Evolutionary conservation across 768 basidiomycete species (phyloP).

Genomic region (Porphyrellus cyaneotinctus): DNA sequence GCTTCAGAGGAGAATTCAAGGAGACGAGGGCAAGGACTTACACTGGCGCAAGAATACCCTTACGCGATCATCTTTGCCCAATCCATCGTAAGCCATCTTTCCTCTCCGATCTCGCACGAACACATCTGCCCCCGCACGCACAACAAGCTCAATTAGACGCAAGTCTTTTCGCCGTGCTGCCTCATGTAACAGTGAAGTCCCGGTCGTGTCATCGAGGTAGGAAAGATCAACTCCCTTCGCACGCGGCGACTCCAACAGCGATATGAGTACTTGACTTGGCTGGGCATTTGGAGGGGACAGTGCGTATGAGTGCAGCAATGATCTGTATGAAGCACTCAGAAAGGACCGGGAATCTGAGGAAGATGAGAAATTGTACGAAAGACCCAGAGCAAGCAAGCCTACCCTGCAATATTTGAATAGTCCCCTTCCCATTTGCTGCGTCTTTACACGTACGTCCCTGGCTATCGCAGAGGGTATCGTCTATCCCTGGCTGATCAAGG

Average conservation of each 20-base stretch:
- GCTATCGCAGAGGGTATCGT: slow-evolving; percentile 70
- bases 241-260: slow-evolving; percentile 67
- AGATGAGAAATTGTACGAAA: slow-evolving; percentile 5
- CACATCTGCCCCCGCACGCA: slow-evolving; percentile 84
- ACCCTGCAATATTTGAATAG: slow-evolving; percentile 66
- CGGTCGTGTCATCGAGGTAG: slow-evolving; percentile 74
- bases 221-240: slow-evolving; percentile 70
- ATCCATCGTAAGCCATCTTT: slow-evolving; percentile 61
- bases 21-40: slow-evolving; percentile 35
- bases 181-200: slow-evolving; percentile 80
- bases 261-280: slow-evolving; percentile 44
- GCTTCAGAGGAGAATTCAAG: slow-evolving; percentile 1
- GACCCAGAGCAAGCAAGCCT: slow-evolving; percentile 11
- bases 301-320: slow-evolving; percentile 68
- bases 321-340: slow-evolving; percentile 70
- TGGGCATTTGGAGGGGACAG: slow-evolving; percentile 46
- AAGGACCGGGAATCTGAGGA: slow-evolving; percentile 71
- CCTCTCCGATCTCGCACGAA: slow-evolving; percentile 80
- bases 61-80: slow-evolving; percentile 77
- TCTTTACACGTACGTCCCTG: slow-evolving; percentile 69
- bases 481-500: slow-evolving; percentile 72
- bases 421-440: slow-evolving; percentile 66
- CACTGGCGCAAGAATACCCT: slow-evolving; percentile 81
- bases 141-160: slow-evolving; percentile 75
- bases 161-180: slow-evolving; percentile 80